Conservation (phyloP, 2,329 filamentous ascomycete genomes). For the Colletotrichum simmondsii region DNA sequence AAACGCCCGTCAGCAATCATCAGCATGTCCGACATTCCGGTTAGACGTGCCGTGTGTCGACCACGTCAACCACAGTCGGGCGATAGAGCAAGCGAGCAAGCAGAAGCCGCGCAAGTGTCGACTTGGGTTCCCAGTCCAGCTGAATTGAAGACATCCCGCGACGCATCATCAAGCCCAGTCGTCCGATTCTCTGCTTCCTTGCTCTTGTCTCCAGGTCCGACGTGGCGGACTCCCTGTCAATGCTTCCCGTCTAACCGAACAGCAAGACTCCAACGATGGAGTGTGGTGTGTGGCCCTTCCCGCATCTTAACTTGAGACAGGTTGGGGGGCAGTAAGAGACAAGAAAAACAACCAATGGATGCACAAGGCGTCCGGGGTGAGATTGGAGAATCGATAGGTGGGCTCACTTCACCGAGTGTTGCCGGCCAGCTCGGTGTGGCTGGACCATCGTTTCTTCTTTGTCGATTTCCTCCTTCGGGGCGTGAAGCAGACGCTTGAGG, state of each 20-base stretch:
- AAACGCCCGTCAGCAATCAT: background rate
- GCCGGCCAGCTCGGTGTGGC: conserved; percentile 23
- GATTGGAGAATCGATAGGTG: background rate
- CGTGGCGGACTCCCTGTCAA: background rate
- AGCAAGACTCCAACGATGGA: background rate
- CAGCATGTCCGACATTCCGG: conserved; percentile 3
- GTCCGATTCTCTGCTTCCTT: background rate
- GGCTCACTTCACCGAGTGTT: conserved; percentile 11
- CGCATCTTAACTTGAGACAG: background rate
- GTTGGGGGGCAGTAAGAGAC: background rate
- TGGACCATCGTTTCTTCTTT: conserved; percentile 6
- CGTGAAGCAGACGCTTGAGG: background rate
- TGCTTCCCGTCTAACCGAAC: background rate
- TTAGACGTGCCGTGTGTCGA: background rate
- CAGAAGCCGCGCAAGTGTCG: background rate
- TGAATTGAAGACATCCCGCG: background rate
- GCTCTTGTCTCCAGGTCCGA: background rate
- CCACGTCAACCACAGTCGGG: background rate
- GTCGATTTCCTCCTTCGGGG: background rate
- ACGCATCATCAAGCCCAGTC: background rate
- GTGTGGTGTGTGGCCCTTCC: background rate
- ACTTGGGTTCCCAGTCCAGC: background rate
- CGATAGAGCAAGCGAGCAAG: background rate
- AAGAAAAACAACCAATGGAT: background rate
- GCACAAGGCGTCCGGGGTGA: background rate